Conservation (phyloP, 495 filamentous ascomycete genomes). For the Cladorrhinum samala region DNA sequence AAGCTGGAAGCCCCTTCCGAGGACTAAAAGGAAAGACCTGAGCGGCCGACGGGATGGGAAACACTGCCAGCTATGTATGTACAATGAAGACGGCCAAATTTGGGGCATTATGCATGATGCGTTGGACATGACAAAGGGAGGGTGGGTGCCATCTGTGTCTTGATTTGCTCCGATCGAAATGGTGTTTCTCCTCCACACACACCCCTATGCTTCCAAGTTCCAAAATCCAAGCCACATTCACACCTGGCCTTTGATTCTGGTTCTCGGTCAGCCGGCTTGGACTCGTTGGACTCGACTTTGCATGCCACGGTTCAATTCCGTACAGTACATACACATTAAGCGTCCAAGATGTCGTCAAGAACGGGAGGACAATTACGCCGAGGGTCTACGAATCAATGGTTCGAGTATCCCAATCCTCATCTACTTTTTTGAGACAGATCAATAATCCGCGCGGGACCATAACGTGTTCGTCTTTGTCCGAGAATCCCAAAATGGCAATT, state of each 20-base stretch:
- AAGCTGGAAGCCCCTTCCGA: background rate
- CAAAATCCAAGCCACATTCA: background rate
- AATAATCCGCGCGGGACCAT: background rate
- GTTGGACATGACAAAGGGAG: slow-evolving; percentile 15
- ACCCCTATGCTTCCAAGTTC: too few species aligned
- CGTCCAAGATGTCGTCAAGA: background rate
- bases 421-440: background rate
- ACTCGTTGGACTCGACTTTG: background rate
- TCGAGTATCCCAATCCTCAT: background rate
- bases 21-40: background rate
- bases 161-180: background rate
- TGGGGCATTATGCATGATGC: slow-evolving; percentile 29
- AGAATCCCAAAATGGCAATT: background rate
- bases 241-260: background rate
- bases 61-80: slow-evolving; percentile 1
- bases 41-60: background rate
- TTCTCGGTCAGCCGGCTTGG: background rate
- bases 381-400: background rate
- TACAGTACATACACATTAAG: too few species aligned
- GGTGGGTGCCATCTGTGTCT: background rate
- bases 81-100: background rate
- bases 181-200: background rate
- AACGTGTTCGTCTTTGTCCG: background rate
- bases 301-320: slow-evolving; percentile 1
- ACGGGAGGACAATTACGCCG: background rate